Percentiles rank a stretch among this genome's conserved stretches.
Evolutionary conservation across 805 yeast species (phyloP).

Genomic region (Priceomyces haplophilus): DNA sequence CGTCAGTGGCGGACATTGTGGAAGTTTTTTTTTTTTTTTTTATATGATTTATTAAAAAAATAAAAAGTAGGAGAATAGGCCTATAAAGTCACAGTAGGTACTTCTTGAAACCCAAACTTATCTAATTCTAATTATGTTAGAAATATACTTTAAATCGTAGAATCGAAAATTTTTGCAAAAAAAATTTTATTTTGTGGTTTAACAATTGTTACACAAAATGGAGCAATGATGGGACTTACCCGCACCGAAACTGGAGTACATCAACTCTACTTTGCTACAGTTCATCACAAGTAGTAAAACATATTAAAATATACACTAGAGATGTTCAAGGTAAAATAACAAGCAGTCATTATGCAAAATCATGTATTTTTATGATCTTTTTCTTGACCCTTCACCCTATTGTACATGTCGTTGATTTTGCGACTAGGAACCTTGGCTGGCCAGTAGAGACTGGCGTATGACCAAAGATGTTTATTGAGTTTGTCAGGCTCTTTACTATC

Average conservation of each 20-base stretch:
- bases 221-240: not conserved
- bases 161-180: conserved; percentile 10
- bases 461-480: conserved; percentile 70
- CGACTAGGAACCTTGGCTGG: conserved; percentile 77
- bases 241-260: not conserved
- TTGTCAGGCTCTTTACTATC: conserved; percentile 32
- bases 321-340: not conserved
- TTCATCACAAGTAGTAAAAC: not conserved
- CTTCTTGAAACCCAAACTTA: conserved; percentile 3
- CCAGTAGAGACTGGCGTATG: conserved; percentile 82
- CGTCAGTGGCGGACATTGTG: conserved; percentile 29
- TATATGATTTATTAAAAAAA: conserved; percentile 11
- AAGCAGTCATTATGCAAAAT: not conserved
- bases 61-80: conserved; percentile 7
- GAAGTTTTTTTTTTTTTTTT: conserved; percentile 13
- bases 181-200: conserved; percentile 9
- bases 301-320: not conserved
- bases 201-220: conserved; percentile 9
- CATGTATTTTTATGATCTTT: conserved; percentile 7
- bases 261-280: no score
- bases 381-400: conserved; percentile 42
- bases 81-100: conserved; percentile 7
- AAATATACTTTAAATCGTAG: conserved; percentile 1
- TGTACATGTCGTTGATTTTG: conserved; percentile 75
- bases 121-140: conserved; percentile 2